Evolutionary conservation across 345 rosid species (phyloP), one percentile per base, ranked within the genome.

Genomic region (Eucalyptus sp.): DNA sequence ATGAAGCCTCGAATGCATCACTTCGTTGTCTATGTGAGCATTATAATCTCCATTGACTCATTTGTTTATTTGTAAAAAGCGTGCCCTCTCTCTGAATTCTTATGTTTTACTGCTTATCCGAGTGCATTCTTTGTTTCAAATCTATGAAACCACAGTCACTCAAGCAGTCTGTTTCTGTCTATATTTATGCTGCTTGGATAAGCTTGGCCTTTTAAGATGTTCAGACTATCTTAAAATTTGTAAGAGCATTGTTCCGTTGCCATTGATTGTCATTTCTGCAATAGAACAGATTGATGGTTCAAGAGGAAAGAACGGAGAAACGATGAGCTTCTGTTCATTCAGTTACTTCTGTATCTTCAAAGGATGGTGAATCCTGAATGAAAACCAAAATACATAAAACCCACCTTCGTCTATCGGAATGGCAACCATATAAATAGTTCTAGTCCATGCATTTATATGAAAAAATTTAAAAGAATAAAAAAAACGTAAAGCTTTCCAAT

Each of bases 211-310:
- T n/a, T n/a, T 64, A 29, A n/a, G 6, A n/a, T 33, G 2, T 64
- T 15, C 33, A 64, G 76, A n/a, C 37, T 7, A 64, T n/a, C 33
- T 15, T 64, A 64, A 64, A n/a, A 64, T n/a, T 64, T 14, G 33
- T 64, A 22, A 0, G 15, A 43, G 48, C 5, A 37, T 76, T 6
- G 9, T 37, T 41, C 84, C 8, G 2, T 37, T 76, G 9, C 29
- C 25, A 0, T 76, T 20, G 15, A 76, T 41, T 20, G 46, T 76
- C 15, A 11, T 11, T 76, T 0, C 83, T 0, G 29, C 48, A 22
- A 20, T 22, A 22, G 48, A 41, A 76, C 16, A 76, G 24, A 71
- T 33, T 17, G 17, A 10, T 8, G 25, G 2, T 37, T 37, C 83
- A 20, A 20, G 48, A 0, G 83, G 44, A 76, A 22, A 20, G 9